Conservation (phyloP, 352 stramenopile genomes). For the Achlya hypogyna region DNA sequence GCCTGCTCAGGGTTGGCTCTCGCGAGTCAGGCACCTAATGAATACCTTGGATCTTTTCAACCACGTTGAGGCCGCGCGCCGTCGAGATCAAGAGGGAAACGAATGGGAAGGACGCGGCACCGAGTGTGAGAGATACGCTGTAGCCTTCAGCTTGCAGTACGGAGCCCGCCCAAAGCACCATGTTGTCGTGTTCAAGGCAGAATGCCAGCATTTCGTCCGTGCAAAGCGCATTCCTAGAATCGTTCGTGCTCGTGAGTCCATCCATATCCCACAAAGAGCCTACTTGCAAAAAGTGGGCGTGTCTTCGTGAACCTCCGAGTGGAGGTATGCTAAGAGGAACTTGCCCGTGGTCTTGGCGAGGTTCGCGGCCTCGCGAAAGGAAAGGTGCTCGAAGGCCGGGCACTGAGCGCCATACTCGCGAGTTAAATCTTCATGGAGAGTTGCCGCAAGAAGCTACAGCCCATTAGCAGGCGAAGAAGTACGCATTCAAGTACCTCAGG, state of each 20-base stretch:
- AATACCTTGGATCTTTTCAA: slow-evolving; percentile 76
- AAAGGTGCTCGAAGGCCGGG: slow-evolving; percentile 69
- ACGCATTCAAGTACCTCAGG: neutral
- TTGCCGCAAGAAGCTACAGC: neutral
- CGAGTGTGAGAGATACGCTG: slow-evolving; percentile 69
- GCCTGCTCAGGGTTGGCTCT: slow-evolving; percentile 25
- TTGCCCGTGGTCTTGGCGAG: slow-evolving; percentile 70
- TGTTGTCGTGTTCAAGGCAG: slow-evolving; percentile 69
- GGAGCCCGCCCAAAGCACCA: slow-evolving; percentile 75
- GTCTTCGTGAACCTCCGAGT: slow-evolving; percentile 79
- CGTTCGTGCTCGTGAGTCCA: neutral
- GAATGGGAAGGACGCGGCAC: slow-evolving; percentile 74
- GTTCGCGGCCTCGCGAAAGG: slow-evolving; percentile 72
- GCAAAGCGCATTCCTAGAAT: slow-evolving; percentile 46
- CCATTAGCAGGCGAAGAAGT: neutral
- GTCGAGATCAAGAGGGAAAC: slow-evolving; percentile 70
- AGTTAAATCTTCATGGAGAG: neutral
- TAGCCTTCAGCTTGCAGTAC: slow-evolving; percentile 75
- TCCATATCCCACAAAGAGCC: neutral
- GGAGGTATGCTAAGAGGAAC: slow-evolving; percentile 76
- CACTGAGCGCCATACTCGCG: slow-evolving; percentile 42
- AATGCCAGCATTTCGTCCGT: slow-evolving; percentile 60
- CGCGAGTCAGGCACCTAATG: neutral
- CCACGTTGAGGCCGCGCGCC: slow-evolving; percentile 64
- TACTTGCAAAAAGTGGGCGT: slow-evolving; percentile 63